Percentiles rank a stretch among this genome's conserved stretches.
phyloP scores from a whole-genome alignment of 108 stramenopile species.

The Aurantiochytrium sp. region DNA sequence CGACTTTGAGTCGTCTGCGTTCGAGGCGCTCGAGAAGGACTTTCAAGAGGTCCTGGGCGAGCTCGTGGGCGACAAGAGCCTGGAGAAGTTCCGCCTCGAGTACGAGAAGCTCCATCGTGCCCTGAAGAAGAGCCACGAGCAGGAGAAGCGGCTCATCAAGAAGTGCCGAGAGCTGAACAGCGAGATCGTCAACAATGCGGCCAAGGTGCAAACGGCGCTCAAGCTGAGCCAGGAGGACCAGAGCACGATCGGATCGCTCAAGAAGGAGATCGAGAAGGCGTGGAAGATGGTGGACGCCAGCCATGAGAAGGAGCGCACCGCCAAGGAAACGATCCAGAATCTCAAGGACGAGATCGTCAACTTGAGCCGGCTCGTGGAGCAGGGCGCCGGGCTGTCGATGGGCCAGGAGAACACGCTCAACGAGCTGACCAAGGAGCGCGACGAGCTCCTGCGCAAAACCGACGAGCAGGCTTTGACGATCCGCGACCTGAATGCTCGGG shows the following conservation, averaged over 20 bases:
- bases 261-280: constrained; percentile 67
- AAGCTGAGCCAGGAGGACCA: constrained; percentile 66
- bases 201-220: constrained; percentile 65
- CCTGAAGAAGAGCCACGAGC: constrained; percentile 59
- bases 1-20: constrained; percentile 9
- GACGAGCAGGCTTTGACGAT: constrained; percentile 35
- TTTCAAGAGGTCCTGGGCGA: constrained; percentile 54
- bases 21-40: constrained; percentile 36
- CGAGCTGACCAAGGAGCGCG: constrained; percentile 46
- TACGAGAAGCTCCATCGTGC: constrained; percentile 69
- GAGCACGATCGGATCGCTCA: constrained; percentile 53
- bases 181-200: constrained; percentile 65
- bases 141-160: constrained; percentile 65
- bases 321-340: constrained; percentile 59
- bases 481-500: not conserved
- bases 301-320: constrained; percentile 62
- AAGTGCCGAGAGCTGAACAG: constrained; percentile 63
- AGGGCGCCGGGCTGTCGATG: constrained; percentile 61
- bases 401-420: constrained; percentile 65
- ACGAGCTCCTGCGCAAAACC: constrained; percentile 45
- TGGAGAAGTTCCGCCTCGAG: constrained; percentile 63
- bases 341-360: constrained; percentile 63
- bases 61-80: constrained; percentile 58
- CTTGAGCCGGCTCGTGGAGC: constrained; percentile 64
- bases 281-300: constrained; percentile 68